Evolutionary conservation across 441 rosid species (phyloP).

Genomic region (Aquilaria agallochum): DNA sequence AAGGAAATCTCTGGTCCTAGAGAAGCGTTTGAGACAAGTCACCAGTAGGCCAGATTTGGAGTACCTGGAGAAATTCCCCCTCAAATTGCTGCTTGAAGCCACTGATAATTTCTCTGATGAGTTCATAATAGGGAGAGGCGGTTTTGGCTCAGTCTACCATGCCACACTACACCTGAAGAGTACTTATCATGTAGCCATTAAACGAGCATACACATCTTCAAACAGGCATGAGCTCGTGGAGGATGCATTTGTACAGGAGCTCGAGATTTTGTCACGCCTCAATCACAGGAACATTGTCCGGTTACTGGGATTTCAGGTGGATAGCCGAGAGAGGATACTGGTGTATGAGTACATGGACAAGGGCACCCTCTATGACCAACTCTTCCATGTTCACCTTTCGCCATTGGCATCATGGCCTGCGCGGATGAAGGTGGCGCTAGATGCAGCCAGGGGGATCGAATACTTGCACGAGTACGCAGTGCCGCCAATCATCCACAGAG

Average conservation of each 20-base stretch:
- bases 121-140: too few relatives aligned
- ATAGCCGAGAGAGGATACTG: conserved; percentile 42
- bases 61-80: too few relatives aligned
- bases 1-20: too few relatives aligned
- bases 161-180: too few relatives aligned
- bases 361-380: conserved; percentile 72
- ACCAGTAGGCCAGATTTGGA: too few relatives aligned
- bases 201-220: too few relatives aligned
- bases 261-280: conserved; percentile 67
- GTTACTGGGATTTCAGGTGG: conserved; percentile 67
- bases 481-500: conserved; percentile 78
- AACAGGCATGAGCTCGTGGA: too few relatives aligned
- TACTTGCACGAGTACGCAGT: conserved; percentile 68
- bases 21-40: too few relatives aligned
- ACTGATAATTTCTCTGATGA: too few relatives aligned
- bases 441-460: conserved; percentile 72
- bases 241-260: conserved; percentile 47
- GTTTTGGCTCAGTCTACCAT: too few relatives aligned
- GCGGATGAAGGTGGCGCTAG: conserved; percentile 57
- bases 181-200: too few relatives aligned
- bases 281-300: conserved; percentile 74
- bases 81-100: too few relatives aligned
- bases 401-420: conserved; percentile 55
- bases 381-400: conserved; percentile 41
- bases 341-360: conserved; percentile 67